Evolutionary conservation across 768 basidiomycete genomes (phyloP).

Genomic region (Suillus lakei): DNA sequence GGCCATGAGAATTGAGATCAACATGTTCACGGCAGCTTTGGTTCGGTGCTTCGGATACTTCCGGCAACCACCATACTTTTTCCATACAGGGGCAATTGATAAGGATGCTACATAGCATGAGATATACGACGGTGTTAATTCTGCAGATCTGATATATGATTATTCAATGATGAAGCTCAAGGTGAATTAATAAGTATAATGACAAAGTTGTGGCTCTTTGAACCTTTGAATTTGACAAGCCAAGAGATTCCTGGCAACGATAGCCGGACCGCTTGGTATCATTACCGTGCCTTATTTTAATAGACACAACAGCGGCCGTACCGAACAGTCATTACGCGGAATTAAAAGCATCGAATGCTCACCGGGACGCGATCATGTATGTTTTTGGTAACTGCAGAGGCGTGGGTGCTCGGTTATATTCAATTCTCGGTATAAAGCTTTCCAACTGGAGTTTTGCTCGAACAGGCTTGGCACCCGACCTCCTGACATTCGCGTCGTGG

Average conservation of each 20-base stretch:
- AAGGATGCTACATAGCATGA: no score
- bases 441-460: background rate
- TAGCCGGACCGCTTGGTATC: background rate
- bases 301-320: conserved; percentile 1
- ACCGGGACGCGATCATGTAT: background rate
- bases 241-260: background rate
- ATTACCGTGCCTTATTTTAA: conserved; percentile 7
- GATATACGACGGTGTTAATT: no score
- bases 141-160: no score
- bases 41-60: background rate
- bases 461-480: background rate
- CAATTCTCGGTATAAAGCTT: conserved; percentile 4
- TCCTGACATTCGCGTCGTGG: background rate
- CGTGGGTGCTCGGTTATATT: background rate
- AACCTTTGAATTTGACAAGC: background rate
- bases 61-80: background rate
- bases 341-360: background rate
- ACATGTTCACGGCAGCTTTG: background rate
- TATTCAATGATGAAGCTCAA: background rate
- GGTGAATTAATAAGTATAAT: no score
- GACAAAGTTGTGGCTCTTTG: background rate
- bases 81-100: no score
- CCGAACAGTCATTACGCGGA: conserved; percentile 9
- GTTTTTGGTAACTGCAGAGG: background rate
- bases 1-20: background rate